These are phyloP conservation scores for Saccharomycopsis babjevae DNA, from an alignment of 805 yeast genomes.

Conservation along the genomic window DNA sequence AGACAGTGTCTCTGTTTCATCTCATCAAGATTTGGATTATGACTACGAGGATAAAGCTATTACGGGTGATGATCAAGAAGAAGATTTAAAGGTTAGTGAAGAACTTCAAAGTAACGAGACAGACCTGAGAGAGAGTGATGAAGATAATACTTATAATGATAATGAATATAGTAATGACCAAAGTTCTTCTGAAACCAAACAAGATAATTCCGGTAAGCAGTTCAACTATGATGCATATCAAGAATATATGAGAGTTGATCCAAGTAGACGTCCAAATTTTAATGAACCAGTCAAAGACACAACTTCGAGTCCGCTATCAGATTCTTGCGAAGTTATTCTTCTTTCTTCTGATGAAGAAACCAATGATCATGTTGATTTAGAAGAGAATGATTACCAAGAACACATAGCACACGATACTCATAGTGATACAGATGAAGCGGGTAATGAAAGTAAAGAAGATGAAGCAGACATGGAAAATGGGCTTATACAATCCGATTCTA, in stretches of 20 bases:
- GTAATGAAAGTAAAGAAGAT: background rate
- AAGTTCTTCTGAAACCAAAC: background rate
- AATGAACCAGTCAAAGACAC: background rate
- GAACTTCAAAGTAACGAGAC: background rate
- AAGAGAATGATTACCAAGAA: background rate
- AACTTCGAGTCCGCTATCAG: background rate
- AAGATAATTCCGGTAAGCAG: background rate
- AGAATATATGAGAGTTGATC: background rate
- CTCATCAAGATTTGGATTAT: background rate
- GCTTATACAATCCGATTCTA: background rate
- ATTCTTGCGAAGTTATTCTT: background rate
- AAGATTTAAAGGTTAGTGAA: background rate
- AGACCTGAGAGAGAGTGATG: background rate
- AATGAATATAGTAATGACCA: background rate
- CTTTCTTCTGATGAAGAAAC: conserved; percentile 4
- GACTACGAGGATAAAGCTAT: background rate
- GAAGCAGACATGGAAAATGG: background rate
- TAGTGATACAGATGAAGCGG: background rate
- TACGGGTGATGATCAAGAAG: conserved; percentile 3
- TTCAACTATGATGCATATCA: background rate
- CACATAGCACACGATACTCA: background rate
- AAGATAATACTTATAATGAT: background rate
- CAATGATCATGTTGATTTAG: background rate
- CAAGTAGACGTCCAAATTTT: background rate
- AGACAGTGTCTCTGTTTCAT: background rate